These are phyloP conservation scores for Lunularia cruciata DNA, from an alignment of 225 moss, liverwort and hornwort genomes.

Conservation along the genomic window DNA sequence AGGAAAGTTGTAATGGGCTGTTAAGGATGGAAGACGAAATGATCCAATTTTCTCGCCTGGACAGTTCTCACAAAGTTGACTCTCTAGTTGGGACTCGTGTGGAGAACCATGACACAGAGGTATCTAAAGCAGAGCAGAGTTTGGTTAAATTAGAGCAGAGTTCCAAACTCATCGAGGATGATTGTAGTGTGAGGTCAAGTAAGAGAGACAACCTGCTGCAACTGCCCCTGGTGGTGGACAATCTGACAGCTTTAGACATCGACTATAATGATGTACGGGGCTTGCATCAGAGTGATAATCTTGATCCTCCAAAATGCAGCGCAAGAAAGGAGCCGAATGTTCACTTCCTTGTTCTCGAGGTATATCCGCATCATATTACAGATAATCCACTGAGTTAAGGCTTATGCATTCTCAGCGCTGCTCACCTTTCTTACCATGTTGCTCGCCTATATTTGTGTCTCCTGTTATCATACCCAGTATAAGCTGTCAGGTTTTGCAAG, in stretches of 20 bases:
- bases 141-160: too few species aligned
- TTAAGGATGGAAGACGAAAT: too few species aligned
- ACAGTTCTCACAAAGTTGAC: background rate
- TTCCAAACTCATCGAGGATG: slow-evolving; percentile 7
- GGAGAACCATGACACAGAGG: background rate
- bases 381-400: too few species aligned
- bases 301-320: background rate
- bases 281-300: background rate
- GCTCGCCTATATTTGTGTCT: too few species aligned
- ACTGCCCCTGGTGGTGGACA: slow-evolving; percentile 3
- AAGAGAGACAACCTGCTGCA: background rate
- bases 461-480: background rate
- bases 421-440: too few species aligned
- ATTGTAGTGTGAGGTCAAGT: background rate
- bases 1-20: too few species aligned
- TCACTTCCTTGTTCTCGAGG: slow-evolving; percentile 52
- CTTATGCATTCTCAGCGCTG: background rate
- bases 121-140: slow-evolving; percentile 14
- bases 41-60: too few species aligned
- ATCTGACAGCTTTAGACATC: background rate
- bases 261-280: background rate
- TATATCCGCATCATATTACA: background rate
- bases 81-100: background rate
- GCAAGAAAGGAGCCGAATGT: slow-evolving; percentile 15
- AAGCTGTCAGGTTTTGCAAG: too few species aligned